A percentile compares a stretch with the other conserved stretches of the same genome.
phyloP scores from a whole-genome alignment of 257 asterid genomes.

The Rauvolfia tetraphylla region DNA sequence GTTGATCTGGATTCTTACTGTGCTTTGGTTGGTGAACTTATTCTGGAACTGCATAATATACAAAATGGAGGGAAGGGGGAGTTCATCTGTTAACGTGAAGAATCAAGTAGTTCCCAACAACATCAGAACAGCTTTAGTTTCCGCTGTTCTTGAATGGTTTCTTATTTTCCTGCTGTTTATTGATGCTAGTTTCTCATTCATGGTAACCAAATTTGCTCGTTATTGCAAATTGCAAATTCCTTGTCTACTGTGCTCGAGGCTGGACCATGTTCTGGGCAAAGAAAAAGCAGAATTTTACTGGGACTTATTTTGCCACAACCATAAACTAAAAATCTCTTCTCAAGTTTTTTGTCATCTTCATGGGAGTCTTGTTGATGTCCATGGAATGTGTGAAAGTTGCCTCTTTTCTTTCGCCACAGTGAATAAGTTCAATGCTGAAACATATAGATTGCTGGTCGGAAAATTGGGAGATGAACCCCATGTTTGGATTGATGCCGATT shows the following conservation, averaged over 20 bases:
- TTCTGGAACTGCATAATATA: neutral
- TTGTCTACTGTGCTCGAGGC: conserved; percentile 86
- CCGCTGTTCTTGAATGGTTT: conserved; percentile 82
- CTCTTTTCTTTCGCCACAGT: conserved; percentile 46
- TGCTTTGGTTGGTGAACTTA: conserved; percentile 1
- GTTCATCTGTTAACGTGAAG: conserved; percentile 17
- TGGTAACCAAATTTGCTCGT: conserved; percentile 65
- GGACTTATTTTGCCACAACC: conserved; percentile 63
- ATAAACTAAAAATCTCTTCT: conserved; percentile 59
- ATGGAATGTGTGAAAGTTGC: conserved; percentile 52
- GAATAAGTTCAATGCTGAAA: conserved; percentile 50
- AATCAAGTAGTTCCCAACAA: conserved; percentile 25
- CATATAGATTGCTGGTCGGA: conserved; percentile 40
- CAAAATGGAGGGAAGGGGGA: conserved; percentile 25
- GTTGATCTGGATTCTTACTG: neutral
- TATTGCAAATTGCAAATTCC: conserved; percentile 52
- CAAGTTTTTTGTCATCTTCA: conserved; percentile 51
- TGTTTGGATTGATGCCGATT: conserved; percentile 23
- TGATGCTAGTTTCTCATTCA: conserved; percentile 58
- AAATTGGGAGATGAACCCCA: conserved; percentile 39
- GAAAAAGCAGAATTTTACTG: conserved; percentile 48
- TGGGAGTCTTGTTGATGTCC: conserved; percentile 55
- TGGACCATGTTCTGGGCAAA: conserved; percentile 67
- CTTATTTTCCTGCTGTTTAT: conserved; percentile 61
- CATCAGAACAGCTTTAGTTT: conserved; percentile 45